Percentiles rank a stretch among this genome's conserved stretches.
These are phyloP conservation scores for Thielaviopsis euricoi DNA, from an alignment of 2,329 filamentous ascomycete genomes.

Conservation along the genomic window DNA sequence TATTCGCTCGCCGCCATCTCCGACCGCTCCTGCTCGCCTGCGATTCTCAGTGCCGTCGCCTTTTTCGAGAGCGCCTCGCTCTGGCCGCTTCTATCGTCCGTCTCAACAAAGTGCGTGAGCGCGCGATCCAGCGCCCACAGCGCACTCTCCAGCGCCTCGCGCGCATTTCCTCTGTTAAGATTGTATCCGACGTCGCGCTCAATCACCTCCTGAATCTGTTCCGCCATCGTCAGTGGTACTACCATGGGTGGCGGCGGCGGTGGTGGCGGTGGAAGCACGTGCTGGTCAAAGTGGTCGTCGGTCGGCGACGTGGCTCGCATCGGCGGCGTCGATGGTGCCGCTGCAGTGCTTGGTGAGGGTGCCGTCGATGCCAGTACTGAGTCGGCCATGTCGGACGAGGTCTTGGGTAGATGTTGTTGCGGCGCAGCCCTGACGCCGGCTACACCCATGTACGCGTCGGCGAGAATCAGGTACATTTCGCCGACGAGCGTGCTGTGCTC, in stretches of 20 bases:
- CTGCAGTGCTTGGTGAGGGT: not conserved
- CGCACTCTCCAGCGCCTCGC: conserved; percentile 31
- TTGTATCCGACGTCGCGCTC: not conserved
- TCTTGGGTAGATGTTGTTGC: too few species aligned
- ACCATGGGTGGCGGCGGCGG: conserved; percentile 25
- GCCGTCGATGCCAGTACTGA: conserved; percentile 24
- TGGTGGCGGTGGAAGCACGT: not conserved
- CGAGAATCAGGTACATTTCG: conserved; percentile 51
- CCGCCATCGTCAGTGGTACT: not conserved
- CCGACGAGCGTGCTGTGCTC: conserved; percentile 46
- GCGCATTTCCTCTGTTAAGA: conserved; percentile 35
- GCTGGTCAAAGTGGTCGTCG: too few species aligned
- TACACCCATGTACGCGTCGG: conserved; percentile 63
- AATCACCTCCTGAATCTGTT: not conserved
- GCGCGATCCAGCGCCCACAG: conserved; percentile 29
- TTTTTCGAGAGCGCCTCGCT: conserved; percentile 73
- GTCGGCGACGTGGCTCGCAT: not conserved
- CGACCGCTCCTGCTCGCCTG: conserved; percentile 45
- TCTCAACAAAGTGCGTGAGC: conserved; percentile 44
- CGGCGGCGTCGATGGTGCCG: not conserved
- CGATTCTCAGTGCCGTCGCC: conserved; percentile 55
- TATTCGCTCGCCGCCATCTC: conserved; percentile 16
- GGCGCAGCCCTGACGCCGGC: conserved; percentile 36
- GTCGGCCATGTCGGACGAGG: conserved; percentile 17
- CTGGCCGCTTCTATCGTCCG: conserved; percentile 50